These are phyloP conservation scores for Arthrobotrys pseudoclavata DNA, from an alignment of 2,329 filamentous ascomycete genomes.

Conservation along the genomic window DNA sequence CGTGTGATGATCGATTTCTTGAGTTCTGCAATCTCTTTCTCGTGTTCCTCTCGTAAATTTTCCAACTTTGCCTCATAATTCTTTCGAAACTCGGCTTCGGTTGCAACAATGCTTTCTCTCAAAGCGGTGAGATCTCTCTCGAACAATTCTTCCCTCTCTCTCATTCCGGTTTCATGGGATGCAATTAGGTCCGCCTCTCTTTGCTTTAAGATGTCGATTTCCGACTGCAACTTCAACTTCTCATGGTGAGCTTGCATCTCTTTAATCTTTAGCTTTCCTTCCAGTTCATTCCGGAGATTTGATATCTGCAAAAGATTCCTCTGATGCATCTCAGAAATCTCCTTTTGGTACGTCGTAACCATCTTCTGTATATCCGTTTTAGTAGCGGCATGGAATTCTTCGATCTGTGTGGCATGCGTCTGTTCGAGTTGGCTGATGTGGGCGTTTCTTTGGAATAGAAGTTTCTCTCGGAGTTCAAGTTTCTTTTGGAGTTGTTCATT, in stretches of 20 bases:
- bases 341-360: constrained; percentile 54
- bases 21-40: constrained; percentile 48
- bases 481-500: constrained; percentile 60
- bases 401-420: constrained; percentile 55
- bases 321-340: constrained; percentile 59
- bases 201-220: constrained; percentile 43
- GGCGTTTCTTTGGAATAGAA: constrained; percentile 56
- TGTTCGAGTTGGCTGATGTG: constrained; percentile 60
- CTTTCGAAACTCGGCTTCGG: constrained; percentile 53
- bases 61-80: constrained; percentile 57
- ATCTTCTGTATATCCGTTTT: constrained; percentile 58
- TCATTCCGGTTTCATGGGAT: constrained; percentile 42
- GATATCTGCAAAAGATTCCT: constrained; percentile 56
- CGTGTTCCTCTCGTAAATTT: constrained; percentile 43
- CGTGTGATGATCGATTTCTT: constrained; percentile 55
- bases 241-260: constrained; percentile 45
- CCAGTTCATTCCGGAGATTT: constrained; percentile 57
- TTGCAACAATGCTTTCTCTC: constrained; percentile 51
- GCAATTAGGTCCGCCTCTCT: constrained; percentile 42
- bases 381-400: constrained; percentile 59
- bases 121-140: constrained; percentile 46
- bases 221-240: constrained; percentile 25
- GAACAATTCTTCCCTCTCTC: constrained; percentile 48
- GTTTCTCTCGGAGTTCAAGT: constrained; percentile 57
- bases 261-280: constrained; percentile 40